phyloP scores from a whole-genome alignment of 2,329 filamentous ascomycete species.

The Cladosporium sp. region DNA sequence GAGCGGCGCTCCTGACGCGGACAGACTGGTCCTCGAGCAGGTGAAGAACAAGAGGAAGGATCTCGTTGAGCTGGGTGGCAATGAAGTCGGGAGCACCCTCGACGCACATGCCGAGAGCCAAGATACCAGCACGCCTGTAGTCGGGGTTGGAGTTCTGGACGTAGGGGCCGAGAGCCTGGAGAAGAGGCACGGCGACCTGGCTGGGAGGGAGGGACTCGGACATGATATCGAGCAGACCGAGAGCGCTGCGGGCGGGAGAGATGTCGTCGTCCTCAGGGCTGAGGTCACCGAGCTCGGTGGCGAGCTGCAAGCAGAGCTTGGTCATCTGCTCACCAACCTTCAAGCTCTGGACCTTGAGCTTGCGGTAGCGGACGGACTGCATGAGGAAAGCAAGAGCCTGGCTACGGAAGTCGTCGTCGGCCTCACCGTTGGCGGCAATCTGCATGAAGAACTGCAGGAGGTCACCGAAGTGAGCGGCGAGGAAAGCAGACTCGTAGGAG shows the following conservation, averaged over 20 bases:
- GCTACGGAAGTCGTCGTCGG: slow-evolving; percentile 79
- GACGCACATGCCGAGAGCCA: slow-evolving; percentile 88
- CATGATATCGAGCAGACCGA: slow-evolving; percentile 84
- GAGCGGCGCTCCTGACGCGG: slow-evolving; percentile 78
- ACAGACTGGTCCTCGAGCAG: slow-evolving; percentile 80
- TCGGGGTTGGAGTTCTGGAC: slow-evolving; percentile 70
- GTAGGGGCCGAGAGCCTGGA: slow-evolving; percentile 80
- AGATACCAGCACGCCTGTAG: slow-evolving; percentile 82
- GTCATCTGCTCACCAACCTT: slow-evolving; percentile 84
- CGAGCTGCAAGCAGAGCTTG: slow-evolving; percentile 79
- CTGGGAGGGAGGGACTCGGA: slow-evolving; percentile 84
- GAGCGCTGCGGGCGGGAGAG: slow-evolving; percentile 77
- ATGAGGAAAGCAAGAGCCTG: slow-evolving; percentile 93
- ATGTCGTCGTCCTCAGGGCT: slow-evolving; percentile 72
- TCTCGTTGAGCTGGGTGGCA: slow-evolving; percentile 80
- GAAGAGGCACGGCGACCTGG: slow-evolving; percentile 87
- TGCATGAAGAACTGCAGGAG: slow-evolving; percentile 92
- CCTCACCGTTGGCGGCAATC: slow-evolving; percentile 68
- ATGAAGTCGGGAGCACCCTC: slow-evolving; percentile 98
- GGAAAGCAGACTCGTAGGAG: slow-evolving; percentile 78
- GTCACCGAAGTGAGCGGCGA: slow-evolving; percentile 82
- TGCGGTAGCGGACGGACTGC: slow-evolving; percentile 85
- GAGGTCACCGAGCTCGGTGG: slow-evolving; percentile 79
- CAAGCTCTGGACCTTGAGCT: slow-evolving; percentile 91
- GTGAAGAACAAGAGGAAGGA: slow-evolving; percentile 79